These are phyloP conservation scores for Neoboletus magnificus DNA, from an alignment of 768 basidiomycete genomes.

Conservation along the genomic window DNA sequence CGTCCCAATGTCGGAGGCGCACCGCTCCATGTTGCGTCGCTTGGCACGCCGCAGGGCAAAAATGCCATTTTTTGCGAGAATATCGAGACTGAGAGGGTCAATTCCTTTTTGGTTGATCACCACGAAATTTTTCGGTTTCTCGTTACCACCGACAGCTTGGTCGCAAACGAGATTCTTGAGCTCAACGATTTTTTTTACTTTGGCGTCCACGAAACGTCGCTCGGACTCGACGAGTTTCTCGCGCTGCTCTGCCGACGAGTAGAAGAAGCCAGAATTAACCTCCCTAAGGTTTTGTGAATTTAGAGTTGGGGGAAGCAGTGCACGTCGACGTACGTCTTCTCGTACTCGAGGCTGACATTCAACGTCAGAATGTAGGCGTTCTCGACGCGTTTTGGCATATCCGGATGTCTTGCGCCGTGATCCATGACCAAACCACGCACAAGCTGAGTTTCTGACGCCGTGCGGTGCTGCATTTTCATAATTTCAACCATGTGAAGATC, in stretches of 20 bases:
- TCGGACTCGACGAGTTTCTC: constrained; percentile 99
- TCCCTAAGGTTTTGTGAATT: constrained; percentile 54
- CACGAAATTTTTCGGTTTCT: constrained; percentile 85
- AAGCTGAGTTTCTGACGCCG: constrained; percentile 94
- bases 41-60: constrained; percentile 93
- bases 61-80: constrained; percentile 95
- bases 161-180: constrained; percentile 97
- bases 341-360: constrained; percentile 97
- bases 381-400: constrained; percentile 98
- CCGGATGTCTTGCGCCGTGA: constrained; percentile 95
- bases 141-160: constrained; percentile 77
- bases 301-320: constrained; percentile 16
- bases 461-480: constrained; percentile 99
- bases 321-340: constrained; percentile 84
- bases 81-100: constrained; percentile 93
- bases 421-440: constrained; percentile 94
- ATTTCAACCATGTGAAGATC: constrained; percentile 99
- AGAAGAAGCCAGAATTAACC: constrained; percentile 99
- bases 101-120: constrained; percentile 99
- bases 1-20: constrained; percentile 22
- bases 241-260: constrained; percentile 95
- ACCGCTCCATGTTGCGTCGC: constrained; percentile 99
- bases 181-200: constrained; percentile 93
- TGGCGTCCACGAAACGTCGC: constrained; percentile 87
- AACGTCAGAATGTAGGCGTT: constrained; percentile 94